These are phyloP conservation scores for Boletus rubroflammeus DNA, from an alignment of 768 basidiomycete species.

Conservation along the genomic window DNA sequence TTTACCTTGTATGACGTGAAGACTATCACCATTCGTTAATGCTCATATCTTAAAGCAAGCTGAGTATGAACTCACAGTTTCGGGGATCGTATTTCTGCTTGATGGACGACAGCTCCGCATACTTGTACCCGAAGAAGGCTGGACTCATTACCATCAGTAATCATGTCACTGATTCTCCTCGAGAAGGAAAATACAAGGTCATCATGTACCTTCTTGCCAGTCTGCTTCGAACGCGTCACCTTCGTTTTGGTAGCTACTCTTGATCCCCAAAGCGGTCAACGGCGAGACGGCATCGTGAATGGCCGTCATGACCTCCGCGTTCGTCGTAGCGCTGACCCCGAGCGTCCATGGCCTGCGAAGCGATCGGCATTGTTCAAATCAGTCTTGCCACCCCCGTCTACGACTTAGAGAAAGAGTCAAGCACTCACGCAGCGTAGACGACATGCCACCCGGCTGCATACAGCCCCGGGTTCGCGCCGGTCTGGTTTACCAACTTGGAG, in stretches of 20 bases:
- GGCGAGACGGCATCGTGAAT: slow-evolving; percentile 10
- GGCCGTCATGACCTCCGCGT: slow-evolving; percentile 1
- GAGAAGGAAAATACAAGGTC: neutral
- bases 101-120: slow-evolving; percentile 11
- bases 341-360: slow-evolving; percentile 15
- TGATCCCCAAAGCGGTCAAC: slow-evolving; percentile 14
- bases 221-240: slow-evolving; percentile 15
- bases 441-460: slow-evolving; percentile 16
- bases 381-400: neutral
- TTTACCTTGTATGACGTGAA: slow-evolving; percentile 20
- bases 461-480: slow-evolving; percentile 17
- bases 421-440: slow-evolving; percentile 10
- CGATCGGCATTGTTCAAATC: neutral
- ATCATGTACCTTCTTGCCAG: slow-evolving; percentile 16
- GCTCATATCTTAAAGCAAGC: neutral
- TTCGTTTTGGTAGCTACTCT: slow-evolving; percentile 24
- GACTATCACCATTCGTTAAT: slow-evolving; percentile 3
- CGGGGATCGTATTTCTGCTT: slow-evolving; percentile 22
- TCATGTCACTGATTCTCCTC: neutral
- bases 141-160: neutral
- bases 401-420: neutral
- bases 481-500: slow-evolving; percentile 1
- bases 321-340: neutral
- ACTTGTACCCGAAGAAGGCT: slow-evolving; percentile 24
- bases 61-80: slow-evolving; percentile 14